phyloP scores from a whole-genome alignment of 2,329 filamentous ascomycete species.

The Capronia epimyces region DNA sequence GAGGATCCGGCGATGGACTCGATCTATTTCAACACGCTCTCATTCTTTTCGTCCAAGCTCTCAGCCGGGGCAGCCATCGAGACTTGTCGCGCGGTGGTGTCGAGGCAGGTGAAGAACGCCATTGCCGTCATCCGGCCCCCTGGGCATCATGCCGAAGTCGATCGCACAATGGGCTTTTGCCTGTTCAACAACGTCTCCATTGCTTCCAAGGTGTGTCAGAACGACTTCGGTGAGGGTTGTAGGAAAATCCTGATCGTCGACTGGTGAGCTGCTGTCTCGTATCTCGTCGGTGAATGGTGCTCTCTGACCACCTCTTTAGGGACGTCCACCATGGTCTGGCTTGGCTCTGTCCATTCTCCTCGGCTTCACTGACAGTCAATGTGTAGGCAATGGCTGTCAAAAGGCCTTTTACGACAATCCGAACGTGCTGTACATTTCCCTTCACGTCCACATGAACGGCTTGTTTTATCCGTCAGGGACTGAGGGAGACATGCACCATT shows the following conservation, averaged over 20 bases:
- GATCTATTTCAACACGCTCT: constrained; percentile 76
- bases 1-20: constrained; percentile 64
- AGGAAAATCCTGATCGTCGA: constrained; percentile 89
- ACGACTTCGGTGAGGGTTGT: constrained; percentile 70
- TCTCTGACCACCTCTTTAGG: constrained; percentile 34
- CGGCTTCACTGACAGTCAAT: not conserved
- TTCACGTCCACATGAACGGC: constrained; percentile 82
- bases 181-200: constrained; percentile 97
- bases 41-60: constrained; percentile 72
- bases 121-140: constrained; percentile 94
- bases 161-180: constrained; percentile 87
- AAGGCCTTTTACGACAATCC: constrained; percentile 94
- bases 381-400: constrained; percentile 81
- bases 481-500: constrained; percentile 56
- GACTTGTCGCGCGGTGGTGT: constrained; percentile 84
- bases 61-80: constrained; percentile 93
- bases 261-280: constrained; percentile 57
- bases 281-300: not conserved
- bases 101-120: constrained; percentile 80
- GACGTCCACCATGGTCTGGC: constrained; percentile 60
- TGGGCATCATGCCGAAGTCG: constrained; percentile 86
- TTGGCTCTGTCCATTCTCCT: not conserved
- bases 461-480: constrained; percentile 70
- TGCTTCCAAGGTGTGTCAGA: constrained; percentile 80
- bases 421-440: constrained; percentile 89